Conservation (phyloP, 1,284 basidiomycete genomes). For the Stereum hirsutum region DNA sequence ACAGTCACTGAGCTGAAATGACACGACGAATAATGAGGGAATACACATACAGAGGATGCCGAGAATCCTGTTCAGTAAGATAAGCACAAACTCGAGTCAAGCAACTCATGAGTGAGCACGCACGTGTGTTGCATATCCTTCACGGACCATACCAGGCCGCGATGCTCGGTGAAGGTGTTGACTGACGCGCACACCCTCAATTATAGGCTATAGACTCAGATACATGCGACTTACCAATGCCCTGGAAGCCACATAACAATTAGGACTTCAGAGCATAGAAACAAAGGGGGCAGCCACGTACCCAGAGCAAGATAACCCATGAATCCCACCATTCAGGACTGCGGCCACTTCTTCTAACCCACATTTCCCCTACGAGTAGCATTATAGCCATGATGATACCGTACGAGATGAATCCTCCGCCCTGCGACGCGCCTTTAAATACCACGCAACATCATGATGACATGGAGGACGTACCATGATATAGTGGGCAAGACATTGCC, state of each 20-base stretch:
- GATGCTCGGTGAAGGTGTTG: constrained; percentile 93
- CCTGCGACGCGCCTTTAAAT: constrained; percentile 21
- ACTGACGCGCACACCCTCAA: constrained; percentile 29
- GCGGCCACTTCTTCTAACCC: constrained; percentile 63
- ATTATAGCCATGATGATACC: constrained; percentile 79
- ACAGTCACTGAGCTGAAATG: neutral
- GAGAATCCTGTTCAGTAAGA: constrained; percentile 22
- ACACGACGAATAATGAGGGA: neutral
- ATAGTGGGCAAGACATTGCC: constrained; percentile 86
- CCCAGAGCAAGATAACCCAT: constrained; percentile 85
- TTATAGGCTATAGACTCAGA: no score
- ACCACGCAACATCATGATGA: neutral
- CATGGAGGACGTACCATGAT: constrained; percentile 54
- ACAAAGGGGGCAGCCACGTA: constrained; percentile 33
- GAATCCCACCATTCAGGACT: constrained; percentile 92
- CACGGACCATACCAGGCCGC: constrained; percentile 72
- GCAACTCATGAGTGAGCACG: constrained; percentile 16
- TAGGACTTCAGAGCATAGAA: neutral
- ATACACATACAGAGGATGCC: constrained; percentile 32
- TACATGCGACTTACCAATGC: constrained; percentile 38
- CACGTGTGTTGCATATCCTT: constrained; percentile 95
- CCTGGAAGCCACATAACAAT: constrained; percentile 24
- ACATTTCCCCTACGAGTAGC: constrained; percentile 75
- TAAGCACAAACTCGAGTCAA: neutral
- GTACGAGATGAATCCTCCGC: constrained; percentile 84